phyloP scores from a whole-genome alignment of 768 basidiomycete genomes.

The Butyriboletus loyo region DNA sequence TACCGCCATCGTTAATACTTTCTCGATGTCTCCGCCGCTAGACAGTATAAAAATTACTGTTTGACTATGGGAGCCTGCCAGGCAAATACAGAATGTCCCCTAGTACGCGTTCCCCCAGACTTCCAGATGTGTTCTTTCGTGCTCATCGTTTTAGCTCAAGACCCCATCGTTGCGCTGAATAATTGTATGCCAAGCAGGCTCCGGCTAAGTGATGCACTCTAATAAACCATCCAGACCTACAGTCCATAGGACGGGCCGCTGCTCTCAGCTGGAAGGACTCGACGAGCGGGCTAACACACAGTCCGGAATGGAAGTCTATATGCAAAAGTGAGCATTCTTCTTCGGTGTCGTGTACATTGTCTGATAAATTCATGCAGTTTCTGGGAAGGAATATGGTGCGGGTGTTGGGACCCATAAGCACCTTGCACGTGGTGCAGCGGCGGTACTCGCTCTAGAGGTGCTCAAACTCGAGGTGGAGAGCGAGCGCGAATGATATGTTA shows the following conservation, averaged over 20 bases:
- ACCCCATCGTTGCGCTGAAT: constrained; percentile 36
- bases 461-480: constrained; percentile 29
- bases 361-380: constrained; percentile 39
- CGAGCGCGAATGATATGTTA: constrained; percentile 12
- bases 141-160: constrained; percentile 25
- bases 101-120: constrained; percentile 8
- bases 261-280: constrained; percentile 57
- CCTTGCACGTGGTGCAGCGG: constrained; percentile 45
- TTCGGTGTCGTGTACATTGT: constrained; percentile 2
- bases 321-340: constrained; percentile 51
- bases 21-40: constrained; percentile 17
- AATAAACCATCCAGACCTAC: constrained; percentile 44
- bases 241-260: constrained; percentile 39
- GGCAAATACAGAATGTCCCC: constrained; percentile 21
- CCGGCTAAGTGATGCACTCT: background rate
- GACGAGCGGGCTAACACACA: constrained; percentile 41
- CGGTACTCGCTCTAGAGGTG: constrained; percentile 31
- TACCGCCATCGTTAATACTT: constrained; percentile 24
- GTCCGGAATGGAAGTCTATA: constrained; percentile 50
- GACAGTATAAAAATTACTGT: constrained; percentile 27
- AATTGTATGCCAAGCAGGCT: constrained; percentile 34
- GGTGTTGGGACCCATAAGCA: constrained; percentile 53
- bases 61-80: constrained; percentile 16
- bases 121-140: background rate
- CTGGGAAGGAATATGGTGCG: constrained; percentile 45